These are phyloP conservation scores for Penicillium cataractarum DNA, from an alignment of 495 filamentous ascomycete genomes.

Conservation along the genomic window DNA sequence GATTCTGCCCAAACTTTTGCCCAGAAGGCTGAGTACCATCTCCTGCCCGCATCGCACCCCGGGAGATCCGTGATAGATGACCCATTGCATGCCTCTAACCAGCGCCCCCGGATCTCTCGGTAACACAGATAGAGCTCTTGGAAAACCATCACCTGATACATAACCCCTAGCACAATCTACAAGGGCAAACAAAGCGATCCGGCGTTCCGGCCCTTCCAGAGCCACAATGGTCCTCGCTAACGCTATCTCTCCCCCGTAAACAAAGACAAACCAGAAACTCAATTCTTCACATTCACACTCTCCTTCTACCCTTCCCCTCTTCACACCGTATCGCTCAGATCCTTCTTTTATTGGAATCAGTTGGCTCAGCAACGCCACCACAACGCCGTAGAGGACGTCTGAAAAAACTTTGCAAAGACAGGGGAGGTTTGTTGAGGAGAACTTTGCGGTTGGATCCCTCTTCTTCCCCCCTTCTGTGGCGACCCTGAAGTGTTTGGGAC, in stretches of 20 bases:
- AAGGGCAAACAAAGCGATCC: constrained; percentile 19
- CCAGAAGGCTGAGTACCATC: neutral
- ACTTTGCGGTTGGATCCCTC: neutral
- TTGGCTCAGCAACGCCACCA: constrained; percentile 11
- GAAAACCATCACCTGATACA: neutral
- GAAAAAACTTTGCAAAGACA: neutral
- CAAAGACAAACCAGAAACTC: constrained; percentile 14
- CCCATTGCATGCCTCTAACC: constrained; percentile 13
- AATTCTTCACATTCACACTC: constrained; percentile 21
- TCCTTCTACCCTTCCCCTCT: neutral
- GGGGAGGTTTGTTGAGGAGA: neutral
- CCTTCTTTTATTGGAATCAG: neutral
- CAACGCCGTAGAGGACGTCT: constrained; percentile 1
- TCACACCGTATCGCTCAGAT: constrained; percentile 21
- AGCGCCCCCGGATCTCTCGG: constrained; percentile 17
- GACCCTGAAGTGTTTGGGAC: neutral
- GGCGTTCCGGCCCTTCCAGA: constrained; percentile 24
- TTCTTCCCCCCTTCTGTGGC: neutral
- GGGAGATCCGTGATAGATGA: constrained; percentile 19
- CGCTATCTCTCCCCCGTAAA: neutral
- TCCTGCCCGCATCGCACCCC: constrained; percentile 5
- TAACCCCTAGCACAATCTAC: neutral
- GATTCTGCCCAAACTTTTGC: neutral
- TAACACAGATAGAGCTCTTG: constrained; percentile 9
- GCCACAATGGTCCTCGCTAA: neutral